phyloP scores from a whole-genome alignment of 2,329 filamentous ascomycete genomes.

The Diaporthe vexans region DNA sequence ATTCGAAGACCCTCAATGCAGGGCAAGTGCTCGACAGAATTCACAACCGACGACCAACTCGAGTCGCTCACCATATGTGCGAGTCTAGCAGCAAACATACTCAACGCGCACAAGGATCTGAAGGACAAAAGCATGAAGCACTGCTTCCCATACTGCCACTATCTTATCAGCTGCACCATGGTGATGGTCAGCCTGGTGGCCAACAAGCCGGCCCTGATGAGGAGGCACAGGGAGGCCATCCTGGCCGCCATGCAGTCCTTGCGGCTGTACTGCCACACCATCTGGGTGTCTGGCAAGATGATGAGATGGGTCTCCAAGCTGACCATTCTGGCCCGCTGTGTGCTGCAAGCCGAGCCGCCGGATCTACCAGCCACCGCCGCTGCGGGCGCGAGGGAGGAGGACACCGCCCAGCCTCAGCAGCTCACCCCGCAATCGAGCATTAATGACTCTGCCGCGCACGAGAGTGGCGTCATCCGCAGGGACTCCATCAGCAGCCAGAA shows the following conservation, averaged over 20 bases:
- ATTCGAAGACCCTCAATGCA: constrained; percentile 33
- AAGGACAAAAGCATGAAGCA: constrained; percentile 36
- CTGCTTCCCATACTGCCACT: constrained; percentile 40
- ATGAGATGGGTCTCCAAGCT: constrained; percentile 38
- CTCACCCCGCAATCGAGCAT: not conserved
- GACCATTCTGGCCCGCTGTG: constrained; percentile 20
- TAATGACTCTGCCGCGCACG: not conserved
- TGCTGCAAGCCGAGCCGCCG: not conserved
- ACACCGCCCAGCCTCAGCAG: not conserved
- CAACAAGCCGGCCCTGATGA: constrained; percentile 25
- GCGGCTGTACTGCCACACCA: constrained; percentile 37
- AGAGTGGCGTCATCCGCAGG: too few species aligned
- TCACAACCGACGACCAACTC: constrained; percentile 25
- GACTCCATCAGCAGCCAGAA: too few species aligned
- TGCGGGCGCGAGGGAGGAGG: not conserved
- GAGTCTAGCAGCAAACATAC: constrained; percentile 36
- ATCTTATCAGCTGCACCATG: constrained; percentile 37
- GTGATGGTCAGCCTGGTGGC: constrained; percentile 34
- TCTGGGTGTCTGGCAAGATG: constrained; percentile 40
- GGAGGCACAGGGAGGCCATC: constrained; percentile 23
- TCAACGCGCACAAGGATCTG: constrained; percentile 33
- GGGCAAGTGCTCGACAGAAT: not conserved
- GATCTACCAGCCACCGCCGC: too few species aligned
- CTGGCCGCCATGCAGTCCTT: constrained; percentile 33
- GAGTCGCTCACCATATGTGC: constrained; percentile 34